Evolutionary conservation across 169 alveolate genomes (phyloP), one percentile per base, ranked within the genome.

Genomic region (Eimeria necatrix): DNA sequence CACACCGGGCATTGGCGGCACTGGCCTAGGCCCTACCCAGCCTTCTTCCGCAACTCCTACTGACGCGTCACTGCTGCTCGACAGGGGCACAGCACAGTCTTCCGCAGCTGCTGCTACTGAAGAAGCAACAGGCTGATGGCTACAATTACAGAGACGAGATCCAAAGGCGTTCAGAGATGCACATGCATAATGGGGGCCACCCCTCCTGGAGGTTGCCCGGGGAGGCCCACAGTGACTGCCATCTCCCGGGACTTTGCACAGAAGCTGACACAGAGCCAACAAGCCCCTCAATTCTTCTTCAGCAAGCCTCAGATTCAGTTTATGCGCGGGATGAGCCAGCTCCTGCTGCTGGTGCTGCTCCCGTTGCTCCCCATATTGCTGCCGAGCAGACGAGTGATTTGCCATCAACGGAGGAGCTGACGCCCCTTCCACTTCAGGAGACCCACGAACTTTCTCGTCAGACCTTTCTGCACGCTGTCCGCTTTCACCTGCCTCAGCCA

Each of bases 241-340:
- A 26, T 84, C 92, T 8, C 80, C 60, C 48, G 92, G 60, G 12
- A 59, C 18, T 59, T 84, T 84, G 80, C 80, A 59, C 60, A 84
- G 48, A 18, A 84, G 92, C 80, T 84, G 92, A 59, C 92, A 84
- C 20, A 84, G 92, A 24, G 92, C 59, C 60, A 84, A 20, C 60
- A 84, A 59, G 10, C 92, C 78, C 60, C 92, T 84, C 80, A 84
- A 18, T 41, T 84, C 92, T 51, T 84, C 78, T 22, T 84, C 92
- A 84, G 60, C 92, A 4, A 84, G 92, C 61, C 48, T 74, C 92
- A 84, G 80, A 41, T 41, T 84, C 18, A 74, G 46, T 12, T 74
- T 74, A 46, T 74, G 60, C 85, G 61, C 85, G 18, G 85, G 20
- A 14, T 74, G 64, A 48, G 18, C 85, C 49, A 48, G 64, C 14